Evolutionary conservation across 345 rosid genomes (phyloP).

Genomic region (Euphorbia pulcherrima): DNA sequence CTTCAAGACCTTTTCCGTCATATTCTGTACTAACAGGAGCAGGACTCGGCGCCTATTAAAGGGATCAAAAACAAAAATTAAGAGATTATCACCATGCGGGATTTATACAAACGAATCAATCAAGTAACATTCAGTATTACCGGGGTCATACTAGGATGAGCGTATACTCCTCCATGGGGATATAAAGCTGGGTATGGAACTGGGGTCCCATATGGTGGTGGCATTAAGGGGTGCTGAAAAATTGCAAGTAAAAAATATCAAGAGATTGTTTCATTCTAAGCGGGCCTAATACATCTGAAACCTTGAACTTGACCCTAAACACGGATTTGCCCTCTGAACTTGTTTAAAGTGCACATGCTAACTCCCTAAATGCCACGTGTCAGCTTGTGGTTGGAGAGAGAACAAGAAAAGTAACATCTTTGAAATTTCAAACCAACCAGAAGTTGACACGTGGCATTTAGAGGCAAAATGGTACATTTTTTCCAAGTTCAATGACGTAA

Average conservation of each 20-base stretch:
- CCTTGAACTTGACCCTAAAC: no score
- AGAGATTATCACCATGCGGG: no score
- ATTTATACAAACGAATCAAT: neutral
- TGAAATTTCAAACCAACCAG: no score
- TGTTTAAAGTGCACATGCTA: no score
- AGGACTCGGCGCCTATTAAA: conserved; percentile 49
- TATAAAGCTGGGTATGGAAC: conserved; percentile 90
- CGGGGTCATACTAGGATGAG: conserved; percentile 79
- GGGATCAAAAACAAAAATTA: conserved; percentile 3
- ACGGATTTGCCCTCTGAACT: no score
- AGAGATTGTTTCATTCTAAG: conserved; percentile 16
- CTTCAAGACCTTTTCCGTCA: conserved; percentile 47
- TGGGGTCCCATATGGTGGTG: conserved; percentile 89
- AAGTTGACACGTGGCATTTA: no score
- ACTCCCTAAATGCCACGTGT: no score
- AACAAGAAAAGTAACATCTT: no score
- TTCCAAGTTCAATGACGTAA: no score
- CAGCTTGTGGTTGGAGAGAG: no score
- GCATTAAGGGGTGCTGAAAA: conserved; percentile 79
- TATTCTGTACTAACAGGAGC: conserved; percentile 43
- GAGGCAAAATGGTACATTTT: no score
- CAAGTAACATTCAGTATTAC: conserved; percentile 33
- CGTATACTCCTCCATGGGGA: conserved; percentile 87
- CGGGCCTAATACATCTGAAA: no score
- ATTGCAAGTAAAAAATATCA: conserved; percentile 15